Conservation (phyloP, 2,329 filamentous ascomycete species). For the Mycosphaerella sp. region DNA sequence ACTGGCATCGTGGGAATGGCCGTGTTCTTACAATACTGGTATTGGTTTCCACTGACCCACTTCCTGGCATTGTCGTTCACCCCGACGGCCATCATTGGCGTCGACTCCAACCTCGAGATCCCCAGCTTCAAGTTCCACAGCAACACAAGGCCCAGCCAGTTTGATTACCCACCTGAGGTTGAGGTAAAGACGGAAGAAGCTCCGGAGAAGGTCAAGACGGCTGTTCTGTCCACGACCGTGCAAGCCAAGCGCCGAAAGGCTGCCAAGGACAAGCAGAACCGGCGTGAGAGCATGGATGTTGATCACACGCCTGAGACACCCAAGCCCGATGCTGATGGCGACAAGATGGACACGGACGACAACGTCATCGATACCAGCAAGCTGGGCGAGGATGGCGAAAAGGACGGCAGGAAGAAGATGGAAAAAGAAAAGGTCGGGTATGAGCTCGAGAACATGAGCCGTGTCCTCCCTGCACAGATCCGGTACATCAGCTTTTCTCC, state of each 20-base stretch:
- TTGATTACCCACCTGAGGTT: slow-evolving; percentile 95
- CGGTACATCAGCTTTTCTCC: slow-evolving; percentile 93
- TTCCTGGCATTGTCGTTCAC: slow-evolving; percentile 94
- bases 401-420: slow-evolving; percentile 71
- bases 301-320: slow-evolving; percentile 72
- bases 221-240: slow-evolving; percentile 90
- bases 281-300: slow-evolving; percentile 91
- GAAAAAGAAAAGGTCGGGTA: slow-evolving; percentile 98
- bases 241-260: slow-evolving; percentile 93
- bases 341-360: slow-evolving; percentile 76
- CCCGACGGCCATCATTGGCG: slow-evolving; percentile 91
- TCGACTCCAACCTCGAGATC: slow-evolving; percentile 89
- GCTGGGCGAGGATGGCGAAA: slow-evolving; percentile 45
- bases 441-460: slow-evolving; percentile 93
- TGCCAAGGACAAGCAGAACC: slow-evolving; percentile 85
- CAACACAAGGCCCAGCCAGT: slow-evolving; percentile 87
- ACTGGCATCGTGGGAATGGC: slow-evolving; percentile 95
- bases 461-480: slow-evolving; percentile 84
- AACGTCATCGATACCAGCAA: slow-evolving; percentile 37
- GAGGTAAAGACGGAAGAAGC: slow-evolving; percentile 93
- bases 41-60: slow-evolving; percentile 99
- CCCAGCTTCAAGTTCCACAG: slow-evolving; percentile 94
- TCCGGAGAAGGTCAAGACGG: slow-evolving; percentile 88
- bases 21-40: slow-evolving; percentile 99
- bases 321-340: slow-evolving; percentile 52